A percentile compares a stretch with the other conserved stretches of the same genome.
Conservation (phyloP, 2,329 filamentous ascomycete genomes). For the Ascocoryne sarcoides region DNA sequence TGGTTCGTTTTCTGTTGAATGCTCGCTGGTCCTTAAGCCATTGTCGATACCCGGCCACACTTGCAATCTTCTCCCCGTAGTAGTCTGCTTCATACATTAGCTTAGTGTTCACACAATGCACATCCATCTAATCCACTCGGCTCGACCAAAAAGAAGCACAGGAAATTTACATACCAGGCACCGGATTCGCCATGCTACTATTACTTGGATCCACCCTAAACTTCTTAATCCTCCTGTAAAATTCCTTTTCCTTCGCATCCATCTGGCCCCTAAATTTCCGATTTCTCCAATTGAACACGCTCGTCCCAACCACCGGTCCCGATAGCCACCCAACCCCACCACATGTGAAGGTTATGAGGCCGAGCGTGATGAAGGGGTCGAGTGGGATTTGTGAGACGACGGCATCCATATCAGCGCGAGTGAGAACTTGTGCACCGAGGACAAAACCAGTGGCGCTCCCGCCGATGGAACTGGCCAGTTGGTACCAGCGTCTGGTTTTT, state of each 20-base stretch:
- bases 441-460: constrained; percentile 55
- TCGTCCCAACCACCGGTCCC: constrained; percentile 74
- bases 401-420: constrained; percentile 63
- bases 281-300: constrained; percentile 70
- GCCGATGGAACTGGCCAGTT: constrained; percentile 66
- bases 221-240: constrained; percentile 85
- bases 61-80: constrained; percentile 97
- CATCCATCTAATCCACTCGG: too few species aligned
- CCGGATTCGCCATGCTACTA: constrained; percentile 82
- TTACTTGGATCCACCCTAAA: constrained; percentile 85
- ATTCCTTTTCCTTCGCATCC: constrained; percentile 83
- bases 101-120: too few species aligned
- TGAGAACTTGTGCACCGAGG: constrained; percentile 56
- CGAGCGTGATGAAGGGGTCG: constrained; percentile 80
- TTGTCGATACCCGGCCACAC: constrained; percentile 80
- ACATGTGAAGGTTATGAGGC: constrained; percentile 67
- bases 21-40: constrained; percentile 98
- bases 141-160: too few species aligned
- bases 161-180: constrained; percentile 35
- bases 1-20: constrained; percentile 73
- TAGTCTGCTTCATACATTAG: too few species aligned
- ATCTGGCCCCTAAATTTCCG: constrained; percentile 64
- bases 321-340: constrained; percentile 80
- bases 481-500: constrained; percentile 74
- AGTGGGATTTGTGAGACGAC: constrained; percentile 65